Evolutionary conservation across 1,284 basidiomycete genomes (phyloP), one percentile per base, ranked within the genome.

Genomic region (Pulveroboletus sp.): DNA sequence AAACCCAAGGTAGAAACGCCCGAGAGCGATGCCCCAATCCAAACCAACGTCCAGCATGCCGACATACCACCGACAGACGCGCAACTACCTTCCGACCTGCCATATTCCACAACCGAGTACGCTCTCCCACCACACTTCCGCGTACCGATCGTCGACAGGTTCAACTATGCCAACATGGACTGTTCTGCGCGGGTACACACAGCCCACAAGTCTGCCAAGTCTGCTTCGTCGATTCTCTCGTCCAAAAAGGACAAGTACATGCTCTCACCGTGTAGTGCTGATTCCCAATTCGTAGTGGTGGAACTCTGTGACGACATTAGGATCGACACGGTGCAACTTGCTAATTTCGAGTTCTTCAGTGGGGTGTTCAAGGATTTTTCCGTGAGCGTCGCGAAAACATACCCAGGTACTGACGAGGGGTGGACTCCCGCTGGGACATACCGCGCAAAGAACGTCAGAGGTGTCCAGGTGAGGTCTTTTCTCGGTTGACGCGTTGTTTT

Each of bases 301-400:
- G 97, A 99, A 74, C 85, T 98, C 8, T 99, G 97, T 76, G 96
- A 98, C 65, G 96, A 98, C 72, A 95, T 99, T 64, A 81, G 91
- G 38, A 94, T 98, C 66, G 96, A 99, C 72, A 96, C 95, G 0
- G 84, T 99, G 49, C 95, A 98, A 70, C 77, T 99, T 8, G 96
- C 95, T 52, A 97, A 98, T 68, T 97, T 92, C 73, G 96, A 99
- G 75, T 98, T 98, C 77, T 99, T 98, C 77, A 95, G 92, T 65
- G 94, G 96, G 12, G 92, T 98, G 49, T 97, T 99, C 77, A 92
- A 93, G 72, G 91, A 95, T 52, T 91, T 99, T 62, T 82, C 82
- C 4, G 88, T 99, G 43, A 92, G 90, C 65, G 92, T 94, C 3
- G 87, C 92, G 7, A 90, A 91, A 71, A 89, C 83, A 49, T 84